Base-by-base conservation (phyloP, 2,329 filamentous ascomycete genomes). In the Fusarium kyushuense region DNA sequence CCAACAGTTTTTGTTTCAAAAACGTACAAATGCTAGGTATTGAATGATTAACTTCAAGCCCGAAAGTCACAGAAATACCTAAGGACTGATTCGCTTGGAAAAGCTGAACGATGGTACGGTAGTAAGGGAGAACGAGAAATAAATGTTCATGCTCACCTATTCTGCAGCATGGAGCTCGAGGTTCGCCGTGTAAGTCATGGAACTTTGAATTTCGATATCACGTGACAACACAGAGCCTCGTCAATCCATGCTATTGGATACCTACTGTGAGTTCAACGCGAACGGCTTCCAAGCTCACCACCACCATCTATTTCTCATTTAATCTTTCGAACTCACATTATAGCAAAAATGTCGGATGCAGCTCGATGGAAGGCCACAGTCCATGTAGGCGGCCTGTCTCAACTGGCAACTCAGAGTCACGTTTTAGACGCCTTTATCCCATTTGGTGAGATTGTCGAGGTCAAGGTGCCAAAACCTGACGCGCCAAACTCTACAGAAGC, bases 371-470 rank as follows among this genome's bases (percentile, higher is more conserved):
- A 97, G 81, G 89, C 92, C 45, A 99, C 96, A 13, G 86, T 99
- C 65, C 96, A 96, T 77, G 92, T 99, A 52, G 94, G 94, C 67
- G 95, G 95, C 32, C 88, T 99, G 51, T 90, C 96, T 71, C 88
- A 90, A 65, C 85, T 89, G 52, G 94, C 97, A 60, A 95, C 90
- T 14, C 83, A 84, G 36, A 86, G 88, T 63, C 92, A 90, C 64
- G 84, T 99, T 46, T 90, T 94, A 74, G 93, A 96, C 75, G 94
- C 94, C 56, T 99, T 99, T 81, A 88, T 99, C 58, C 96, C 96
- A 0, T 99, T 99, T 79, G 96, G 96, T 76, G 95, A 97, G 78
- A 95, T 99, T 65, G 89, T 92, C 70, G 94, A 97, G 77, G 90
- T 99, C 70, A 91, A 93, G 49, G 83, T 99, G 17, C 96, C 96